These are phyloP conservation scores for Rhizomucor pusillus DNA, from an alignment of 371 early-diverging fungal species.

Conservation along the genomic window DNA sequence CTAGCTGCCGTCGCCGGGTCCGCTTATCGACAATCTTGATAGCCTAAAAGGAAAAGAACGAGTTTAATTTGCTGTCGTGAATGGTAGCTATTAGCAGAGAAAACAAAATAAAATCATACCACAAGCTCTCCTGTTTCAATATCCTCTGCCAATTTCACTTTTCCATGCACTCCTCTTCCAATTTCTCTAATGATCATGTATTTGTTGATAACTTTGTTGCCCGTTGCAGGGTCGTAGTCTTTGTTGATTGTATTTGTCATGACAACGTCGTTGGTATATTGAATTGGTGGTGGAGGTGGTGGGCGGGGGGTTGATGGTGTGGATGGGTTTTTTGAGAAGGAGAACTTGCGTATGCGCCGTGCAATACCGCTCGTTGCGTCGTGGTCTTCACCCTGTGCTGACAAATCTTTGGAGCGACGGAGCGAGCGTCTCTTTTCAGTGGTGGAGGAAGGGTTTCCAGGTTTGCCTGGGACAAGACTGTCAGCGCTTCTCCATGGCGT, in stretches of 20 bases:
- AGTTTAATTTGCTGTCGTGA: too few relatives aligned
- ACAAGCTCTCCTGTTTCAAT: constrained; percentile 71
- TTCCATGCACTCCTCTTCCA: constrained; percentile 96
- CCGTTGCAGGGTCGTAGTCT: constrained; percentile 80
- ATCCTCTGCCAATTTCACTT: constrained; percentile 89
- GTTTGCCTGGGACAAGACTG: constrained; percentile 12
- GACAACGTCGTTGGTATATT: constrained; percentile 14
- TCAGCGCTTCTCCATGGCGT: constrained; percentile 29
- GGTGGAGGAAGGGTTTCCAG: not conserved
- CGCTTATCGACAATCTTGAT: constrained; percentile 85
- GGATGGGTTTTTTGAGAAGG: constrained; percentile 15
- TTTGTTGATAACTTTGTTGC: constrained; percentile 91
- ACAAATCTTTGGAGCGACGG: too few relatives aligned
- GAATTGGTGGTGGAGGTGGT: constrained; percentile 1
- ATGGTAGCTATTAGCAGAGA: too few relatives aligned
- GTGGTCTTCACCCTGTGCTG: constrained; percentile 1
- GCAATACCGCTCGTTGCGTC: constrained; percentile 6
- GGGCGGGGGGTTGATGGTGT: constrained; percentile 14
- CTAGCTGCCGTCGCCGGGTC: constrained; percentile 64
- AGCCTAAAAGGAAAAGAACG: constrained; percentile 47
- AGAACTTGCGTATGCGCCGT: constrained; percentile 15
- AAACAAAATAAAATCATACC: constrained; percentile 43
- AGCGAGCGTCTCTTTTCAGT: not conserved
- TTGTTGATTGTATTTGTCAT: constrained; percentile 72
- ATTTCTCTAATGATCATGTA: constrained; percentile 89